Percentiles rank a stretch among this genome's conserved stretches.
phyloP scores from a whole-genome alignment of 768 basidiomycete genomes.

The Tricholoma flavovirens region DNA sequence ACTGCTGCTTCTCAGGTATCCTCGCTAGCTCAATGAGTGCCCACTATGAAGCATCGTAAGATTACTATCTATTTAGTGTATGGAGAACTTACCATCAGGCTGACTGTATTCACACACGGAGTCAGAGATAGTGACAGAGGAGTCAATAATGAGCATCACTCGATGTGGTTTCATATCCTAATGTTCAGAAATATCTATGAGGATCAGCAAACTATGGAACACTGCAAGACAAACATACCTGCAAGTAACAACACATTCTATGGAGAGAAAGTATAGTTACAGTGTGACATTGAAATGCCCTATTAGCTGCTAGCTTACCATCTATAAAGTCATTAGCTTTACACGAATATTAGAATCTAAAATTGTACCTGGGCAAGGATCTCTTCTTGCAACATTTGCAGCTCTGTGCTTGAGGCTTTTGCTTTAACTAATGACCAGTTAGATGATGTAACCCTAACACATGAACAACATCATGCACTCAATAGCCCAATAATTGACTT shows the following conservation, averaged over 20 bases:
- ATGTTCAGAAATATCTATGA: background rate
- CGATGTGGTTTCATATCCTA: constrained; percentile 3
- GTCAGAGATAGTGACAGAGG: background rate
- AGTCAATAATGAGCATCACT: background rate
- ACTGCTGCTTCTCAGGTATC: background rate
- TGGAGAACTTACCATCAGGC: constrained; percentile 20
- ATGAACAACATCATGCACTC: constrained; percentile 16
- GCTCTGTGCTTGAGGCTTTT: constrained; percentile 22
- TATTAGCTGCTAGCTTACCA: constrained; percentile 1
- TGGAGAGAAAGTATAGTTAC: background rate
- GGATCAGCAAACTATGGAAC: background rate
- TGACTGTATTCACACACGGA: constrained; percentile 20
- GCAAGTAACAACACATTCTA: constrained; percentile 4
- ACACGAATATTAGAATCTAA: background rate
- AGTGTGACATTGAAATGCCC: background rate
- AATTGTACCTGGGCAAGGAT: constrained; percentile 30
- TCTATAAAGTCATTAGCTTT: background rate
- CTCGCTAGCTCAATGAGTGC: constrained; percentile 2
- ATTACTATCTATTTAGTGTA: background rate
- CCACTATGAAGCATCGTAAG: background rate
- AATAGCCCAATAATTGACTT: constrained; percentile 37
- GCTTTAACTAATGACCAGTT: constrained; percentile 27
- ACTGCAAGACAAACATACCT: background rate
- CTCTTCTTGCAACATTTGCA: constrained; percentile 33
- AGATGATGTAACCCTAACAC: background rate